Evolutionary conservation across 2,329 filamentous ascomycete genomes (phyloP), one percentile per base, ranked within the genome.

Genomic region (Paecilomyces sp.): DNA sequence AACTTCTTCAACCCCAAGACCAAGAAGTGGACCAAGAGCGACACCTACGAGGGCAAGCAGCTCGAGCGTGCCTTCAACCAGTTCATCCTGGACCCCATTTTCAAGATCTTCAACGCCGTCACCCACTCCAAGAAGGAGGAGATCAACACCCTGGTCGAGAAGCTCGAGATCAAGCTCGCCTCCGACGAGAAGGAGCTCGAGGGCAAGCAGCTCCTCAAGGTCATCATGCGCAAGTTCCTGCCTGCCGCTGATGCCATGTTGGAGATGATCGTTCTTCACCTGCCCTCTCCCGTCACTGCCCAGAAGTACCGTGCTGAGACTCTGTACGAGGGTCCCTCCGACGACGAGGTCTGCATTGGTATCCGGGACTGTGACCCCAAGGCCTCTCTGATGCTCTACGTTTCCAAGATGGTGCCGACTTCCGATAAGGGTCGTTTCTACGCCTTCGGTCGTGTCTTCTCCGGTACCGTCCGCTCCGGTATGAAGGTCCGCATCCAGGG

Each of bases 361-460:
- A 97, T 99, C 86, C 92, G 92, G 74, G 92, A 97, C 86, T 97
- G 94, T 80, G 91, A 99, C 80, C 85, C 93, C 81, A 96, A 96
- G 85, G 94, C 86, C 79, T 91, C 93, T 74, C 94, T 99, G 81
- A 99, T 99, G 94, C 86, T 97, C 71, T 99, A 99, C 90, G 92
- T 99, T 80, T 99, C 94, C 80, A 99, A 99, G 91, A 99, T 99
- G 94, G 94, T 99, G 76, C 94, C 94, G 74, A 99, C 94, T 71
- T 95, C 92, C 73, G 94, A 99, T 78, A 97, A 97, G 89, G 94
- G 94, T 81, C 93, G 94, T 83, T 99, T 99, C 91, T 99, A 97
- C 84, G 94, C 94, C 79, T 99, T 99, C 84, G 94, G 94, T 83
- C 94, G 94, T 96, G 94, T 99, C 83, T 99, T 97, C 87, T 85